Base-by-base conservation (phyloP, 192 early-diverging fungal species). In the Backusella mclennaniae region DNA sequence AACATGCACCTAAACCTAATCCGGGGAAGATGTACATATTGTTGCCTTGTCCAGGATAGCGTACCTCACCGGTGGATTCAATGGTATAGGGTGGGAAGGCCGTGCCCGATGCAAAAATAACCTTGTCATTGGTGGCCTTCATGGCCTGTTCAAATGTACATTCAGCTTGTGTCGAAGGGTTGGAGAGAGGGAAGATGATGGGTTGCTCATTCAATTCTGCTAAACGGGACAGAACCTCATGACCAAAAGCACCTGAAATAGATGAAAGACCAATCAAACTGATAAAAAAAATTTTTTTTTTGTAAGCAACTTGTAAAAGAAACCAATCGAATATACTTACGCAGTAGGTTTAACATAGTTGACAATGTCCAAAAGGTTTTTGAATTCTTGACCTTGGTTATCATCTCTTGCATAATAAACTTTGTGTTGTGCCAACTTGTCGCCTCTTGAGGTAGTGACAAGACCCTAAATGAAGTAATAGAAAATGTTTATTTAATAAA, bases 21-120 rank as follows among this genome's bases (percentile, higher is more conserved):
- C 95, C 95, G 53, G 97, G 97, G 46, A 97, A 98, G 73, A 97
- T 95, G 83, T 96, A 98, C 92, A 94, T 95, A 87, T 97, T 97
- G 87, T 97, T 96, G 76, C 94, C 96, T 86, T 97, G 95, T 21
- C 93, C 95, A 7, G 95, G 94, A 42, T 92, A 81, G 26, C 81
- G 78, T 29, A 87, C 66, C 69, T 88, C 76, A 14, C 88, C 85
- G 1, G 89, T 90, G 36, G 85, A 81, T 11, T 92, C 89, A 44
- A 93, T 84, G 5, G 86, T 90, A 80, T 92, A 92, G 12, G 87
- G 59, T n/a, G 97, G 97, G 87, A 99, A 99, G 14, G 92, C 95
- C 3, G 97, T 98, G 71, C 97, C 97, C 2, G 95, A 96, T 26
- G 96, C 96, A 88, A 99, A 99, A 74, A 99, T 91, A 12, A 96